phyloP scores from a whole-genome alignment of 306 rosid species.

The Potentilla sterilis region DNA sequence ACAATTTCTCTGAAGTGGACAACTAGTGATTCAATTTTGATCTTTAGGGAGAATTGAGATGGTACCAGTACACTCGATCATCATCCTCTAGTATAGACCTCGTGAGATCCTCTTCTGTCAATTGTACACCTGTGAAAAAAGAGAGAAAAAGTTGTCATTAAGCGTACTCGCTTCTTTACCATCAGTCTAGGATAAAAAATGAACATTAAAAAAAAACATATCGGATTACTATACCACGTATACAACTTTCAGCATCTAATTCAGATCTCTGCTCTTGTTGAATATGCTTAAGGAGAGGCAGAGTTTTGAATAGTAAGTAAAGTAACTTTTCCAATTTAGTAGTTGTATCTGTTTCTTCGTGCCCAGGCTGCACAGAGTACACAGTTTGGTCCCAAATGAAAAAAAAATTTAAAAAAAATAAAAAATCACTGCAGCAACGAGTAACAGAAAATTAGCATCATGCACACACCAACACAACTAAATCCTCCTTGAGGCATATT shows the following conservation, averaged over 20 bases:
- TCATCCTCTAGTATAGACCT: constrained; percentile 47
- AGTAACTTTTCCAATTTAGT: constrained; percentile 46
- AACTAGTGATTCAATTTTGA: constrained; percentile 27
- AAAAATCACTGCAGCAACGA: constrained; percentile 11
- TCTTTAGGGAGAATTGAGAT: constrained; percentile 27
- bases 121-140: constrained; percentile 38
- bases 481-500: constrained; percentile 51
- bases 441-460: constrained; percentile 20
- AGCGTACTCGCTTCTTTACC: constrained; percentile 21
- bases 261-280: constrained; percentile 55
- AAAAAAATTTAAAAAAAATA: too few species aligned
- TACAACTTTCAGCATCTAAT: constrained; percentile 42
- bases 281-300: constrained; percentile 58
- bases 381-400: background rate
- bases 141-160: constrained; percentile 9
- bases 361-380: constrained; percentile 35
- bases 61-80: constrained; percentile 68
- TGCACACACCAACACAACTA: constrained; percentile 38
- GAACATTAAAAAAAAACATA: constrained; percentile 13
- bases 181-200: constrained; percentile 16
- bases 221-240: constrained; percentile 41
- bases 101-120: constrained; percentile 47
- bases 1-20: constrained; percentile 16
- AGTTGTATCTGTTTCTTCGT: constrained; percentile 41
- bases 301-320: constrained; percentile 48